phyloP scores from a whole-genome alignment of 345 rosid species.

The Anacardium occidentale region DNA sequence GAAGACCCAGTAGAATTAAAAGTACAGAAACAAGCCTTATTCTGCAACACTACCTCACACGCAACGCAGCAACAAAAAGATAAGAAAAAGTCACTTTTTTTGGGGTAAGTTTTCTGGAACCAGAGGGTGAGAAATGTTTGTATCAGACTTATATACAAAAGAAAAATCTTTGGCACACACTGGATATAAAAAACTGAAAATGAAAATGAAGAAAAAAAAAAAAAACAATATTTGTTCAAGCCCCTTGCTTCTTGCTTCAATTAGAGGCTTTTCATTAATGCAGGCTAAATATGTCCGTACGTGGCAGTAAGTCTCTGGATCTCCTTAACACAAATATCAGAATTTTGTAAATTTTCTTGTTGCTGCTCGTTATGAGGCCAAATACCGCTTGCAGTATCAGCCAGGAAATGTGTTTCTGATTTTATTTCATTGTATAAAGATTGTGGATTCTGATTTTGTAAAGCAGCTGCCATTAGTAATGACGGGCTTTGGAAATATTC shows the following conservation, averaged over 20 bases:
- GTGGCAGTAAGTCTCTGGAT: constrained; percentile 42
- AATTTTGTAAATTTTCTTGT: constrained; percentile 34
- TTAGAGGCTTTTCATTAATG: neutral
- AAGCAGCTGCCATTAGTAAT: constrained; percentile 46
- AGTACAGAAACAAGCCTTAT: constrained; percentile 31
- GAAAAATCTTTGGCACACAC: constrained; percentile 30
- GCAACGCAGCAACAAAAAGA: constrained; percentile 22
- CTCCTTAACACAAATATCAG: constrained; percentile 34
- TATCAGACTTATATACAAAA: constrained; percentile 37
- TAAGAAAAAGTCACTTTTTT: constrained; percentile 9
- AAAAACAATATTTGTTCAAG: constrained; percentile 17
- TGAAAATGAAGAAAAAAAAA: too few species aligned
- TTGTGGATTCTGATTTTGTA: constrained; percentile 59
- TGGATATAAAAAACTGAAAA: constrained; percentile 18
- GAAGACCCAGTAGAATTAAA: too few species aligned
- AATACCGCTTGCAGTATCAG: constrained; percentile 39
- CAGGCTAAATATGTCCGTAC: constrained; percentile 35
- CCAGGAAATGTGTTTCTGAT: constrained; percentile 60
- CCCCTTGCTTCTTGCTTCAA: constrained; percentile 1
- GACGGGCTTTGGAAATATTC: constrained; percentile 52
- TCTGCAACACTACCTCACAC: constrained; percentile 40
- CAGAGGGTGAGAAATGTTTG: constrained; percentile 26
- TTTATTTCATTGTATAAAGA: constrained; percentile 60
- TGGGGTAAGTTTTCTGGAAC: constrained; percentile 28
- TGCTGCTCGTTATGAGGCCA: constrained; percentile 59